phyloP scores from a whole-genome alignment of 805 yeast genomes.

The Ogataea trehaloabstinens region DNA sequence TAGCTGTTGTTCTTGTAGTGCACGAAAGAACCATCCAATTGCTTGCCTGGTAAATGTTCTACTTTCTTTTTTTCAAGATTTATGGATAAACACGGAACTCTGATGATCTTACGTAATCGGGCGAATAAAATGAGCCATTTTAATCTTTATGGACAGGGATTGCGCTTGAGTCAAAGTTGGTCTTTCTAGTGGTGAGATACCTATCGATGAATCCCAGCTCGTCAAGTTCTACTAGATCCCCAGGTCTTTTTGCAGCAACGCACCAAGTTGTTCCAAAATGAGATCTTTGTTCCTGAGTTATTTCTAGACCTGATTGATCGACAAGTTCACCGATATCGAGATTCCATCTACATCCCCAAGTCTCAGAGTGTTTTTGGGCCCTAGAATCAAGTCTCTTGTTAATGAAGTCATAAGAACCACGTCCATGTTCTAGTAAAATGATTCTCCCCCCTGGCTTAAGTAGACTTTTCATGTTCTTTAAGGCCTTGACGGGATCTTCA shows the following conservation, averaged over 20 bases:
- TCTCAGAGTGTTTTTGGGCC: conserved; percentile 77
- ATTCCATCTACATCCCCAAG: conserved; percentile 99
- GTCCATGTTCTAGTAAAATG: conserved; percentile 86
- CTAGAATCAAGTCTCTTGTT: conserved; percentile 79
- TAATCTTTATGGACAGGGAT: no score
- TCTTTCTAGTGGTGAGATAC: conserved; percentile 37
- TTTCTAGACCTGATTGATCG: conserved; percentile 78
- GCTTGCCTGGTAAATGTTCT: no score
- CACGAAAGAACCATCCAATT: no score
- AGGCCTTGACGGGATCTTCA: conserved; percentile 82
- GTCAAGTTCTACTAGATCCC: conserved; percentile 50
- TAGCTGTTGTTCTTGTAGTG: neutral
- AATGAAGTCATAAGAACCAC: conserved; percentile 75
- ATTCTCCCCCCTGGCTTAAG: conserved; percentile 90
- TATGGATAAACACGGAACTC: no score
- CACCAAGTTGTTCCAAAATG: conserved; percentile 95
- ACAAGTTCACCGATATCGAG: conserved; percentile 86
- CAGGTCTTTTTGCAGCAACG: conserved; percentile 71
- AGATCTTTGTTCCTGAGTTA: conserved; percentile 73
- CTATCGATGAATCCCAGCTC: conserved; percentile 52
- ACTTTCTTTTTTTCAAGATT: no score
- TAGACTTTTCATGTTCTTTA: conserved; percentile 67
- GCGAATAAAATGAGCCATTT: no score
- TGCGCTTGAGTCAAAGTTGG: conserved; percentile 34
- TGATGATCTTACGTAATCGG: no score